Evolutionary conservation across 1,284 basidiomycete species (phyloP).

Genomic region (Hymenochaete sp.): DNA sequence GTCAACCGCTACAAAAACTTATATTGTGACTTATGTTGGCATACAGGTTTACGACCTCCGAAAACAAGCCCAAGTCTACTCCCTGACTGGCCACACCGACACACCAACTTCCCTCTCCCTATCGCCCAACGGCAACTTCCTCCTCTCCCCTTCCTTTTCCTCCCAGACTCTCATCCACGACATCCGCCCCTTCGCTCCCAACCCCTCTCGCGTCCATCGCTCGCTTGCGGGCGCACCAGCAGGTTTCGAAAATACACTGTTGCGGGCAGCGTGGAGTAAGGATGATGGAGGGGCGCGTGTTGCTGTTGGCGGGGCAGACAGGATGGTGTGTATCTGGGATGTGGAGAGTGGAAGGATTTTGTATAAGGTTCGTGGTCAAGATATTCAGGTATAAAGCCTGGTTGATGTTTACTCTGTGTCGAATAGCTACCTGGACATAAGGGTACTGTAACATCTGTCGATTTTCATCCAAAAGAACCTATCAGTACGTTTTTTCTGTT

Average conservation of each 20-base stretch:
- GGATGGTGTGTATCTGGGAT: constrained; percentile 90
- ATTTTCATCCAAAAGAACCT: constrained; percentile 89
- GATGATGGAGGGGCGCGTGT: constrained; percentile 66
- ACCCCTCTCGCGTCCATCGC: constrained; percentile 72
- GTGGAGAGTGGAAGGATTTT: constrained; percentile 76
- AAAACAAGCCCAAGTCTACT: constrained; percentile 69
- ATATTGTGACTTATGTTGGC: not conserved
- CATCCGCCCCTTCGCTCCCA: constrained; percentile 82
- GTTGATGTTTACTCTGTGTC: not conserved
- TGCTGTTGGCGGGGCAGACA: constrained; percentile 72
- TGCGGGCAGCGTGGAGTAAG: constrained; percentile 75
- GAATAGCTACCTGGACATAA: constrained; percentile 83
- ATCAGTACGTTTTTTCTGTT: constrained; percentile 55
- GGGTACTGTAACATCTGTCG: constrained; percentile 84
- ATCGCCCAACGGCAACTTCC: constrained; percentile 77
- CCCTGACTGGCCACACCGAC: constrained; percentile 75
- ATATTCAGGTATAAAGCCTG: constrained; percentile 5
- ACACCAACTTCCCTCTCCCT: constrained; percentile 84
- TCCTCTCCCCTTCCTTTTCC: constrained; percentile 83
- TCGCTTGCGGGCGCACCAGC: constrained; percentile 77
- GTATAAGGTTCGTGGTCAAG: constrained; percentile 59
- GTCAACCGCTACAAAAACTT: not conserved
- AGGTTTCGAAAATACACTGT: constrained; percentile 80
- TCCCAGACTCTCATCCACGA: constrained; percentile 84
- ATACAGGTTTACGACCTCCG: constrained; percentile 77